Percentiles rank a stretch among this genome's conserved stretches.
These are phyloP conservation scores for Gyrodon lividus DNA, from an alignment of 768 basidiomycete genomes.

Conservation along the genomic window DNA sequence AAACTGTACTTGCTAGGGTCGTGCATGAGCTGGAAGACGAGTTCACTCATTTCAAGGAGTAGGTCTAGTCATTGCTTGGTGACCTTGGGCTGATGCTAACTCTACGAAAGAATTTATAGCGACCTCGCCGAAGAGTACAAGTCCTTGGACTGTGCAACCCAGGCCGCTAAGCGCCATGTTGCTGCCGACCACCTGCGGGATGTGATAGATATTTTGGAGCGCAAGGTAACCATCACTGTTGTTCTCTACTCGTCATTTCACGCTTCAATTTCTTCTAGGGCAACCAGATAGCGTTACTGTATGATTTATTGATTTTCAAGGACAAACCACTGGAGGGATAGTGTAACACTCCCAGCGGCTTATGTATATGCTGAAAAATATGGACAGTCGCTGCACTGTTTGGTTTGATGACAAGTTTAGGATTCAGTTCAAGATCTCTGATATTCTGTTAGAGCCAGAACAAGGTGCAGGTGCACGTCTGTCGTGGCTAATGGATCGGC, in stretches of 20 bases:
- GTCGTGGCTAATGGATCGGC: too few relatives aligned
- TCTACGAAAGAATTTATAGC: conserved; percentile 70
- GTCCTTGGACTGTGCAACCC: conserved; percentile 79
- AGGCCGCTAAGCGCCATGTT: conserved; percentile 79
- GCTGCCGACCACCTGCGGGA: conserved; percentile 87
- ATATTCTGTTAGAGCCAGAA: too few relatives aligned
- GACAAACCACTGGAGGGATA: conserved; percentile 49
- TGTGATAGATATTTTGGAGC: conserved; percentile 88
- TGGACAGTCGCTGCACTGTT: too few relatives aligned
- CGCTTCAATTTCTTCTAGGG: conserved; percentile 49
- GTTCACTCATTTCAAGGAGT: conserved; percentile 94
- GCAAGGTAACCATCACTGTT: conserved; percentile 58
- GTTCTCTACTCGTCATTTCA: not conserved
- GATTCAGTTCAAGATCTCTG: too few relatives aligned
- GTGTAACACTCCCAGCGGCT: too few relatives aligned
- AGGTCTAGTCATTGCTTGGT: conserved; percentile 21
- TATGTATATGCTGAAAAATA: too few relatives aligned
- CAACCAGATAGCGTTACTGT: conserved; percentile 90
- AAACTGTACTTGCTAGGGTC: conserved; percentile 82
- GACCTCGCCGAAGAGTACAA: conserved; percentile 94
- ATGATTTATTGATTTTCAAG: conserved; percentile 77
- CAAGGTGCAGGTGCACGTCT: too few relatives aligned
- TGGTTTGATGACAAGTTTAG: too few relatives aligned
- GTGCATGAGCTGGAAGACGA: conserved; percentile 91
- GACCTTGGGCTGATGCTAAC: conserved; percentile 8